Conservation (phyloP, 2,329 filamentous ascomycete species). For the Fusarium sp. region DNA sequence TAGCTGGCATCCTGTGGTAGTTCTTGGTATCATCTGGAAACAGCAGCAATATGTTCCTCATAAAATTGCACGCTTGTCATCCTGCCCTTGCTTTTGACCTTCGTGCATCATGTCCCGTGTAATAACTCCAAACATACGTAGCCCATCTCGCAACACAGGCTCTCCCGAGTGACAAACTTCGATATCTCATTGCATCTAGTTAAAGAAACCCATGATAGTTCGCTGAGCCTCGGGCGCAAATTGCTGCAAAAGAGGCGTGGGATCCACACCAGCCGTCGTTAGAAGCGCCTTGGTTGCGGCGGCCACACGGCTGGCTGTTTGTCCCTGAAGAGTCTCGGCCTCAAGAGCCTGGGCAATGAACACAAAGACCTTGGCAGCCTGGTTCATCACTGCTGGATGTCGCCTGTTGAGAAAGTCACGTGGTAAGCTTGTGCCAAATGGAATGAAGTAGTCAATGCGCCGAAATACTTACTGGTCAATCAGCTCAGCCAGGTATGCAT, state of each 20-base stretch:
- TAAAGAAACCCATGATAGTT: conserved; percentile 84
- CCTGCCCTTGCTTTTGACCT: conserved; percentile 22
- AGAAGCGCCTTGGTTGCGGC: conserved; percentile 84
- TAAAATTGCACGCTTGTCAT: conserved; percentile 43
- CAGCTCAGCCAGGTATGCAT: conserved; percentile 90
- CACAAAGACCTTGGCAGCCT: conserved; percentile 86
- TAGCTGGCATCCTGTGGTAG: conserved; percentile 27
- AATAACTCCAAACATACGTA: conserved; percentile 29
- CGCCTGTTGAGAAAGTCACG: conserved; percentile 71
- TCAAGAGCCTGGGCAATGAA: conserved; percentile 91
- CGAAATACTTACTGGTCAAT: conserved; percentile 87
- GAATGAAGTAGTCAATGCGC: not conserved
- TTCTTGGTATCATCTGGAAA: conserved; percentile 47
- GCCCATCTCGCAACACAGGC: conserved; percentile 11
- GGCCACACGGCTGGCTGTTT: conserved; percentile 84
- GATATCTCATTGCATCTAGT: conserved; percentile 58
- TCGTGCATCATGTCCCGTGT: conserved; percentile 22
- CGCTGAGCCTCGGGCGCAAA: conserved; percentile 87
- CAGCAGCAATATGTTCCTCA: conserved; percentile 38
- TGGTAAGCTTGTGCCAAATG: not conserved
- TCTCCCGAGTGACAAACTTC: conserved; percentile 16
- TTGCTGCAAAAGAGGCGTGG: conserved; percentile 80
- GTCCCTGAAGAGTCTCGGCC: conserved; percentile 89
- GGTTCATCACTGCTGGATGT: conserved; percentile 84
- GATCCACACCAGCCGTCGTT: conserved; percentile 80